A percentile compares a stretch with the other conserved stretches of the same genome.
Evolutionary conservation across 257 asterid genomes (phyloP).

Genomic region (Leptodermis oblonga): DNA sequence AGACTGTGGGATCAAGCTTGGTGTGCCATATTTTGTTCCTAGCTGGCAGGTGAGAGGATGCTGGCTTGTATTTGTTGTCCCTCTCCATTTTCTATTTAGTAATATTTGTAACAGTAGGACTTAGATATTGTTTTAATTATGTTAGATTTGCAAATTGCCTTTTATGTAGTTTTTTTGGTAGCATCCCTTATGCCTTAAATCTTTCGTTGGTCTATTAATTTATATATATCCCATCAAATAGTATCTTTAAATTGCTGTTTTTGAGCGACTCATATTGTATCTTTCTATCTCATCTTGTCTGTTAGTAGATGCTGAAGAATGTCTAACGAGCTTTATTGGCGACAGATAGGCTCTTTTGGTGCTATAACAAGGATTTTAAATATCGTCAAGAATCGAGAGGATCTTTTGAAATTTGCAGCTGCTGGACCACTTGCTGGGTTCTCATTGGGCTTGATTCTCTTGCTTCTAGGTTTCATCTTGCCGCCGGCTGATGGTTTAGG

Average conservation of each 20-base stretch:
- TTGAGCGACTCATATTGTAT: not conserved
- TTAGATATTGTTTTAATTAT: not conserved
- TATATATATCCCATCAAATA: not conserved
- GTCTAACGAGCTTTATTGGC: constrained; percentile 43
- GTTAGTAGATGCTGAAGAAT: not conserved
- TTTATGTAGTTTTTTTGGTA: not conserved
- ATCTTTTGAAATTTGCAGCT: constrained; percentile 87
- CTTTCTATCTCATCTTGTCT: not conserved
- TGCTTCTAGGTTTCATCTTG: constrained; percentile 73
- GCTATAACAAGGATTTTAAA: constrained; percentile 80
- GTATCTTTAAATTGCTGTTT: not conserved
- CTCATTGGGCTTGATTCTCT: constrained; percentile 63
- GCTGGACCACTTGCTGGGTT: constrained; percentile 97
- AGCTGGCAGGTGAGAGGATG: constrained; percentile 84
- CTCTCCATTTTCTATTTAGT: not conserved
- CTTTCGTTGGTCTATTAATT: not conserved
- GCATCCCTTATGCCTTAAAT: not conserved
- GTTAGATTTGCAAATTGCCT: not conserved
- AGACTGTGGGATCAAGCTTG: constrained; percentile 70
- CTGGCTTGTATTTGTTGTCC: not conserved
- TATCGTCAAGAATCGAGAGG: constrained; percentile 78
- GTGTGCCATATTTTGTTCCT: constrained; percentile 91
- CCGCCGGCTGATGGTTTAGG: constrained; percentile 92
- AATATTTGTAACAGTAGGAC: not conserved
- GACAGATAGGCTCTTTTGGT: constrained; percentile 98